These are phyloP conservation scores for Orbilia ellipsospora DNA, from an alignment of 2,329 filamentous ascomycete species.

Conservation along the genomic window DNA sequence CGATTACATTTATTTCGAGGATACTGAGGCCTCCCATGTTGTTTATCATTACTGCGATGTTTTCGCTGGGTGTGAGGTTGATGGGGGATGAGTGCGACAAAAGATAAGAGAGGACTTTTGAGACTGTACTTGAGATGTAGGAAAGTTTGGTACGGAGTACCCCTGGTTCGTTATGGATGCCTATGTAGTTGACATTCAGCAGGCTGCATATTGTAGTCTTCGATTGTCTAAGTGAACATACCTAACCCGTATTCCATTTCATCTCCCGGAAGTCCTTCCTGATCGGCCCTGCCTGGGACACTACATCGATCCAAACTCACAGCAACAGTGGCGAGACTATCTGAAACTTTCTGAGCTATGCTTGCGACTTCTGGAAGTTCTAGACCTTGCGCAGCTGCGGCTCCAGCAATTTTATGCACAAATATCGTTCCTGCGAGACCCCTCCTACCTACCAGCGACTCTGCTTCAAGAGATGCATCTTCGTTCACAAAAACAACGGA, in stretches of 20 bases:
- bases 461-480: constrained; percentile 82
- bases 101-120: constrained; percentile 73
- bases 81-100: constrained; percentile 61
- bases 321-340: constrained; percentile 68
- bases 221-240: not conserved
- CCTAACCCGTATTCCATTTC: constrained; percentile 74
- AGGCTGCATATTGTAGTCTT: not conserved
- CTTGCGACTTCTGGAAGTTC: constrained; percentile 18
- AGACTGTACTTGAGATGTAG: constrained; percentile 65
- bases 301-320: constrained; percentile 68
- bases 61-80: constrained; percentile 69
- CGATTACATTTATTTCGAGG: constrained; percentile 78
- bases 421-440: constrained; percentile 89
- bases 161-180: constrained; percentile 78
- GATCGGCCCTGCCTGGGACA: constrained; percentile 66
- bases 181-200: constrained; percentile 1
- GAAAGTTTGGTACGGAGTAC: constrained; percentile 64
- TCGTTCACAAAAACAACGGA: constrained; percentile 94
- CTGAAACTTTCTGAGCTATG: constrained; percentile 63
- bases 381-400: constrained; percentile 33
- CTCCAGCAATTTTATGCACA: constrained; percentile 61
- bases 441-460: constrained; percentile 86
- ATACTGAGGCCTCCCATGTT: constrained; percentile 79
- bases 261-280: constrained; percentile 56
- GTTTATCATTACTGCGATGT: constrained; percentile 76